Evolutionary conservation across 208 protist genomes (phyloP), one percentile per base, ranked within the genome.

Genomic region (Trypanosoma lewisi): DNA sequence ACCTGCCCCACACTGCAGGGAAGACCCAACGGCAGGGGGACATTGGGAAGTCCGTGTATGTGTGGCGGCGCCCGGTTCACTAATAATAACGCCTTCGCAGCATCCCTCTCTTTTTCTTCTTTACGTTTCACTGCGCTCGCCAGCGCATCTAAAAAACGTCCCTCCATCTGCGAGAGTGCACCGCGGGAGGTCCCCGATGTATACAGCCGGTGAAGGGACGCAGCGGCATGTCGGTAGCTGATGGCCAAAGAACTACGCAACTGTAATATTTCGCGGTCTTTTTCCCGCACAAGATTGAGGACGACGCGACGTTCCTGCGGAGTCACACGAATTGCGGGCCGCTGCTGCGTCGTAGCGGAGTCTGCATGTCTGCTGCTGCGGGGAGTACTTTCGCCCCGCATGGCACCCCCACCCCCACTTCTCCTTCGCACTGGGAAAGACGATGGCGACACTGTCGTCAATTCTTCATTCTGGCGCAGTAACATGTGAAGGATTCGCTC

Each of bases 191-290:
- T 2, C 16, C 17, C 28, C 23, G 14, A 25, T 34, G 8, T 25
- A 34, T 52, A 19, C 21, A 60, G 42, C 21, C 63, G n/a, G 9
- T 59, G 34, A 53, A 60, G 31, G 17, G 57, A 31, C 8, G 8
- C 54, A 21, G 65, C 65, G 23, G 51, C 52, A 50, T 37, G 65
- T 12, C 56, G 53, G 54, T 64, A 63, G 34, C 58, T 64, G 6
- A 67, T 7, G 17, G 28, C 27, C 16, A 66, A 41, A 37, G 67
- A 63, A 27, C 48, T 52, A 39, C 67, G 67, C 23, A 73, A 34
- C 41, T 50, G 31, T 4, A 73, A 21, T 6, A 73, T 63, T 41
- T 73, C 67, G n/a, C 52, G 58, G 37, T 73, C 59, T 42, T 73
- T 73, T 21, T 16, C 45, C 3, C 49, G 57, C 6, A 73, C 6